These are phyloP conservation scores for Endoconidiophora polonica DNA, from an alignment of 2,329 filamentous ascomycete genomes.

Conservation along the genomic window DNA sequence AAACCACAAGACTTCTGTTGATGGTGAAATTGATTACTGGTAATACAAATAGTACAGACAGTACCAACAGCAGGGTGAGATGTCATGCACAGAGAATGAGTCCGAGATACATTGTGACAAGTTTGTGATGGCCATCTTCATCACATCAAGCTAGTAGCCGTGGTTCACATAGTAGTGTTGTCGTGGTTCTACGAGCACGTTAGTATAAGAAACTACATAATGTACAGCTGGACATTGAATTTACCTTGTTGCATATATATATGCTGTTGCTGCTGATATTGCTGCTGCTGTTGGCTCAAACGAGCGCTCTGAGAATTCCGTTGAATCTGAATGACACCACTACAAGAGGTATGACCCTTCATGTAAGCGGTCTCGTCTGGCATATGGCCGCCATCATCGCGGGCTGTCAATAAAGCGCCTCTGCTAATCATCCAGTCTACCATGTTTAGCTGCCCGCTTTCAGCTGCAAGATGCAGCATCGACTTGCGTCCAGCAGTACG, in stretches of 20 bases:
- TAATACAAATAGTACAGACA: no score
- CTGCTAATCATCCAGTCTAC: slow-evolving; percentile 4
- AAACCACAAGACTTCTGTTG: no score
- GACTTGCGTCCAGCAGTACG: slow-evolving; percentile 5
- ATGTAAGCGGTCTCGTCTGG: slow-evolving; percentile 2
- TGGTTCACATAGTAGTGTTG: no score
- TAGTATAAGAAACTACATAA: no score
- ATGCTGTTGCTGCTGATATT: neutral
- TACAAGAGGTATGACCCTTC: neutral
- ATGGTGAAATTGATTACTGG: no score
- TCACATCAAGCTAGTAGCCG: no score
- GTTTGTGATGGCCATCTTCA: no score
- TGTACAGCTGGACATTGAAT: no score
- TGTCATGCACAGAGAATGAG: no score
- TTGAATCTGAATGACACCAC: slow-evolving; percentile 1
- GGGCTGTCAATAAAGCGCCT: slow-evolving; percentile 2
- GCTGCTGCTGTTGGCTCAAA: neutral
- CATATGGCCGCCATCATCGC: neutral
- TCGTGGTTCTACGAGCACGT: no score
- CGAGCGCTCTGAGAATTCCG: neutral
- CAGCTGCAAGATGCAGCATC: slow-evolving; percentile 8
- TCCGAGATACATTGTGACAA: no score
- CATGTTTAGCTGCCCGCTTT: neutral
- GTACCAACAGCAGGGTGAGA: no score
- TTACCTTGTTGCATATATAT: neutral